Evolutionary conservation across 345 rosid species (phyloP), one percentile per base, ranked within the genome.

Genomic region (Dipteronia sinensis): DNA sequence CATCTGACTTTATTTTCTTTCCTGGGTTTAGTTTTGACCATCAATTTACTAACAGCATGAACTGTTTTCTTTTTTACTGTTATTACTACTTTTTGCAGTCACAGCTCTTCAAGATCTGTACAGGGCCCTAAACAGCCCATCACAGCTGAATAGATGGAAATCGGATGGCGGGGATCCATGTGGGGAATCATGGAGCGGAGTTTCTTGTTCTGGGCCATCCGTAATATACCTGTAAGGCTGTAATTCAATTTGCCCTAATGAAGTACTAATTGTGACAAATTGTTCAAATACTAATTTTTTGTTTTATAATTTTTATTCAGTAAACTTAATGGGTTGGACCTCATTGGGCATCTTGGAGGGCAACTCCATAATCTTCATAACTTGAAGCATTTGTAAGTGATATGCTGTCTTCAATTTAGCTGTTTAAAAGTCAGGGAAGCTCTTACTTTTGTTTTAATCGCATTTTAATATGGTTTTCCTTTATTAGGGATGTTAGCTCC

Each of bases 151-250:
- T 70, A 87, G 91, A 65, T 96, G 99, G 99, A 90, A 72, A 78
- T 16, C 66, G 38, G 84, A 85, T 38, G 91, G 94, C 49, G 94
- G 94, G 56, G 98, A 93, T 87, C 98, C 99, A 10, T 95, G 98
- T 72, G 82, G 65, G 40, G 95, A 91, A 80, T 83, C 83, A 19
- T 96, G 99, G 99, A 89, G 79, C n/a, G 97, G 98, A 79, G 91
- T 96, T 55, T 84, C 90, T 12, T 96, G 99, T 75, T 84, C 85
- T 27, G 96, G 92, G 22, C 84, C 97, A 10, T 91, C 95, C 34
- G 81, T 94, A 44, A 75, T 83, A 71, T 83, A 86, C 80, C 85
- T 96, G 99, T 96, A 89, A 82, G 86, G 79, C 85, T 96, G 99
- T 96, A 89, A 82, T 47, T 63, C 38, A 49, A 0, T 46, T 23